Evolutionary conservation across 768 basidiomycete species (phyloP).

Genomic region (Fomitopsis serialis): DNA sequence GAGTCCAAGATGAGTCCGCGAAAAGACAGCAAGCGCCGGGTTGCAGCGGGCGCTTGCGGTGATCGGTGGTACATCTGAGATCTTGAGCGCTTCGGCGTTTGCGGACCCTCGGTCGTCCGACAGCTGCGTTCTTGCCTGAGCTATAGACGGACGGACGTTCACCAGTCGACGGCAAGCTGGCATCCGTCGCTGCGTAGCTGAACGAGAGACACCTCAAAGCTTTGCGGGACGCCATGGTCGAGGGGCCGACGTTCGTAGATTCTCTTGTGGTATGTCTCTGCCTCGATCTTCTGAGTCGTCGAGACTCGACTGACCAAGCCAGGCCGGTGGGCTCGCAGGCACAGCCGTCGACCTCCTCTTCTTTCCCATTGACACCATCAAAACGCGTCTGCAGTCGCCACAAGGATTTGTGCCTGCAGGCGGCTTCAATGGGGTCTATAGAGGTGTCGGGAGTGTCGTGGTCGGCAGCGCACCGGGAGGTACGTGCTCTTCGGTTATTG

Average conservation of each 20-base stretch:
- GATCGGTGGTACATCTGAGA: no score
- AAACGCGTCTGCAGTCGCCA: conserved; percentile 87
- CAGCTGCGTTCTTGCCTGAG: no score
- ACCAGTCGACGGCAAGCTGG: no score
- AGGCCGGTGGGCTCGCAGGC: conserved; percentile 91
- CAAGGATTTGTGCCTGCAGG: conserved; percentile 84
- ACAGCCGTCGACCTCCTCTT: conserved; percentile 92
- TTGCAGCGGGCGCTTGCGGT: no score
- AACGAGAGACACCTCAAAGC: no score
- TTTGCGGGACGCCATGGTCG: background rate
- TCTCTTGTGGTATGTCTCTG: conserved; percentile 25
- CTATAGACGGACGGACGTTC: no score
- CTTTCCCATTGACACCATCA: conserved; percentile 95
- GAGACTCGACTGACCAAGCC: background rate
- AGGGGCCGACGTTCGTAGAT: conserved; percentile 23
- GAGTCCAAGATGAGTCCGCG: background rate
- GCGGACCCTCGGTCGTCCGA: no score
- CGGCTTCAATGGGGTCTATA: conserved; percentile 88
- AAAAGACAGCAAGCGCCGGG: background rate
- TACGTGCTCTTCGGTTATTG: conserved; percentile 25
- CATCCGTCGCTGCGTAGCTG: no score
- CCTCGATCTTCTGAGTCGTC: background rate
- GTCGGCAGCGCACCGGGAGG: conserved; percentile 96
- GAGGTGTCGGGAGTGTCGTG: conserved; percentile 89
- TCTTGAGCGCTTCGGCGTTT: no score